Base-by-base conservation (phyloP, 2,329 filamentous ascomycete genomes). In the Apiospora aurea region DNA sequence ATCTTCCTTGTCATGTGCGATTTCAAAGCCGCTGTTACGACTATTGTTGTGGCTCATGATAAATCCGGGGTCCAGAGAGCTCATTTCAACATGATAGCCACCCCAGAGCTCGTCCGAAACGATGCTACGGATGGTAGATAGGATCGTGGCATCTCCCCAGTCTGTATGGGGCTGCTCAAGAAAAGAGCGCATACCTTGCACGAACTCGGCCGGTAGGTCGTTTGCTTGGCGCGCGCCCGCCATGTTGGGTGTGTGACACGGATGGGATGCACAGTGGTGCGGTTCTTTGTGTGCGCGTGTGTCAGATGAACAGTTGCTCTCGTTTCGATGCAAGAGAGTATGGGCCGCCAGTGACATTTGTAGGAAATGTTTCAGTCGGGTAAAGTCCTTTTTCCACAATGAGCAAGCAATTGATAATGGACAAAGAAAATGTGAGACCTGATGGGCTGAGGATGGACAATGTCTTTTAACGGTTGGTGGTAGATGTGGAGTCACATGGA, bases 391-490 rank as follows among this genome's bases (percentile, higher is more conserved):
- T n/a, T 14, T 41, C 34, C 10, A 64, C 57, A 61, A n/a, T 64
- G 34, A 18, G 21, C 10, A 41, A 21, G 18, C 41, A 6, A 21
- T 24, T 10, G 13, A 21, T 34, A 21, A n/a, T 16, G 29, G 34
- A 64, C 29, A 64, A 64, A 64, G 57, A 41, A 41, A 64, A 14
- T 61, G 10, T 64, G 14, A 64, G 53, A 64, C 34, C 21, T 64
- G 34, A n/a, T 41, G 34, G 21, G 11, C 57, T 64, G 18, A 64
- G 2, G 57, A 21, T 18, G 57, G 57, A 64, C 29, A 64, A 64
- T 64, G 57, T n/a, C 57, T 14, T 57, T 64, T 18, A 14, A 38
- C 10, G 3, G 57, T 10, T n/a, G 29, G 34, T 38, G 4, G 57
- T n/a, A 24, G 21, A 41, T 64, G 57, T 64, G 57, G 57, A 34